Evolutionary conservation across 805 yeast genomes (phyloP).

Genomic region (Alloascoidea africana): DNA sequence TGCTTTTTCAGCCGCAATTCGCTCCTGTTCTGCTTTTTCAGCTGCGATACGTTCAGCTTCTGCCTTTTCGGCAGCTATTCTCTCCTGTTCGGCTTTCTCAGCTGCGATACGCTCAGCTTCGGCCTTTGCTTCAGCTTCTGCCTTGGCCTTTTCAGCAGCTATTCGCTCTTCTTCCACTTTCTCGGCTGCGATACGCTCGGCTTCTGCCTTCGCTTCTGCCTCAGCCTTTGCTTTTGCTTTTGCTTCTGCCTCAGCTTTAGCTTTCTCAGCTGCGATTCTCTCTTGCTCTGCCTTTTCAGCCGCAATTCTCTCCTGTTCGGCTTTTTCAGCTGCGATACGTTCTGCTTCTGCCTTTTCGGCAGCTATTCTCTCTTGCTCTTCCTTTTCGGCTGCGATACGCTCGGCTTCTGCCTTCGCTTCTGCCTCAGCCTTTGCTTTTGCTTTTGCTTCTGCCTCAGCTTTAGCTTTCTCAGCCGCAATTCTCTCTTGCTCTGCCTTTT

Average conservation of each 20-base stretch:
- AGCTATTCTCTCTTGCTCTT: neutral
- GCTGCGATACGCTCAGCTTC: neutral
- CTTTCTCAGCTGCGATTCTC: neutral
- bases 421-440: neutral
- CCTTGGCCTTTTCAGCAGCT: too few relatives aligned
- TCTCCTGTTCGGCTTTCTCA: neutral
- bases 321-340: slow-evolving; percentile 1
- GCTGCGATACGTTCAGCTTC: slow-evolving; percentile 1
- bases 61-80: neutral
- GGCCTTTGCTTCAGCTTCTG: neutral
- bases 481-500: neutral
- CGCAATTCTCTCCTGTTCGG: neutral
- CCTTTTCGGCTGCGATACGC: slow-evolving; percentile 1
- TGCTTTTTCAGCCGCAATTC: neutral
- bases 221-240: neutral
- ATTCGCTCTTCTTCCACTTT: neutral
- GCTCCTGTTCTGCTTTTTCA: slow-evolving; percentile 1
- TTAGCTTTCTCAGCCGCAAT: slow-evolving; percentile 1
- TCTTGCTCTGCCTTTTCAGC: neutral
- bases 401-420: neutral
- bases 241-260: neutral
- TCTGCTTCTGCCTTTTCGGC: neutral
- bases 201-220: neutral
- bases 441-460: neutral
- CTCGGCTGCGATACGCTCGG: neutral